Evolutionary conservation across 768 basidiomycete species (phyloP), one percentile per base, ranked within the genome.

Genomic region (Phaeotremella fagi): DNA sequence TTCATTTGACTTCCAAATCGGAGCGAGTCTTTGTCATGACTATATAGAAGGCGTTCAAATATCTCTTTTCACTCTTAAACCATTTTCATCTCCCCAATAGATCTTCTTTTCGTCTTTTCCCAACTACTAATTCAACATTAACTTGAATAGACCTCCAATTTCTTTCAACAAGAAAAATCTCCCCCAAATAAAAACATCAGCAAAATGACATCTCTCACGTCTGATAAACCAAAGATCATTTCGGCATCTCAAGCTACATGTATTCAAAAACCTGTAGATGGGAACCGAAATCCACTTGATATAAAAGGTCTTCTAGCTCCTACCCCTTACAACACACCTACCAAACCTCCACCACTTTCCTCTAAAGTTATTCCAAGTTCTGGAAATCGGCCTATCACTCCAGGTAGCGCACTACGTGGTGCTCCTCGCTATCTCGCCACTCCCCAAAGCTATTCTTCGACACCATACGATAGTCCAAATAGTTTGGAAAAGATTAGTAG

Each of bases 401-500:
- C 49, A 22, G 55, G 28, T 25, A 51, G 44, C 5, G 55, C 55
- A 4, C 50, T 57, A 50, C 31, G 55, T 2, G 50, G 55, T 5
- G n/a, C 49, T n/a, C 46, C 45, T 11, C n/a, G n/a, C n/a, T 33
- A 31, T 28, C 26, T 38, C 9, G 23, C 18, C 23, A 28, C 45
- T 5, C 33, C 44, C 4, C n/a, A n/a, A n/a, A n/a, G n/a, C n/a
- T 47, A 52, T 49, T 50, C 56, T 3, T 16, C 35, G 4, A 57
- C 56, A 14, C 56, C 56, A 3, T 50, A 46, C 4, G 53, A 57
- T 35, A 57, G 50, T 16, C 56, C 51, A 15, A 57, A 51, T 24
- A 53, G 51, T 14, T 14, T 57, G 23, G 56, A 57, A 31, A 37
- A 51, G 35, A 57, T 57, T 46, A 38, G 49, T 22, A 48, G 43